Evolutionary conservation across 2,329 filamentous ascomycete species (phyloP).

Genomic region (Cryphonectria parasitica): DNA sequence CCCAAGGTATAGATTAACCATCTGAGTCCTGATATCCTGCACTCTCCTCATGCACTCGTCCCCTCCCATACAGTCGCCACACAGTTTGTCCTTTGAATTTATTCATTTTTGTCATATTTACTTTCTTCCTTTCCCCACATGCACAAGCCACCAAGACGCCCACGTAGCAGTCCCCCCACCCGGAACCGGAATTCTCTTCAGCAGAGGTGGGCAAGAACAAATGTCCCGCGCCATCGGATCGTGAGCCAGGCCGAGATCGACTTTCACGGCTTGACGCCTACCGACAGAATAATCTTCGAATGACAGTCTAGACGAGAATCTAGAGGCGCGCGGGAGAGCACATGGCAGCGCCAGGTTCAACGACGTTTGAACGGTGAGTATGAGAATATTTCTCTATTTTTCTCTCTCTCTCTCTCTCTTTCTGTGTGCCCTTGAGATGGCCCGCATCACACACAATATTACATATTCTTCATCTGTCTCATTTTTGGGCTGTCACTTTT

Average conservation of each 20-base stretch:
- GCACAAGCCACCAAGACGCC: constrained; percentile 4
- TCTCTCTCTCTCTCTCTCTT: background rate
- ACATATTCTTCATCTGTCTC: constrained; percentile 24
- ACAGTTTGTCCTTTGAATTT: constrained; percentile 7
- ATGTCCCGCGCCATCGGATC: background rate
- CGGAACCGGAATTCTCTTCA: background rate
- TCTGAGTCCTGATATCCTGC: constrained; percentile 15
- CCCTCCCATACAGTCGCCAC: constrained; percentile 26
- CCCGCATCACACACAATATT: constrained; percentile 21
- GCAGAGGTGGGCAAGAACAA: no score
- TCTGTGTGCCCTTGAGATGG: background rate
- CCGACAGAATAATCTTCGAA: constrained; percentile 4
- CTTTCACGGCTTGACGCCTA: background rate
- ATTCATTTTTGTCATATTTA: background rate
- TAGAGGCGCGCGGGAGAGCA: constrained; percentile 10
- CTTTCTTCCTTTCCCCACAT: constrained; percentile 9
- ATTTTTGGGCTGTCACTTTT: constrained; percentile 25
- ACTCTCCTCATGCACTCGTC: constrained; percentile 7
- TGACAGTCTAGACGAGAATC: background rate
- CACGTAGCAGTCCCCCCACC: background rate
- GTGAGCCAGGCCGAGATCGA: background rate
- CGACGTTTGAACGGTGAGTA: constrained; percentile 24
- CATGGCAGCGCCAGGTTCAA: constrained; percentile 6
- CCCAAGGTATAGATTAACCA: constrained; percentile 43
- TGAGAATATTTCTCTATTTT: constrained; percentile 1